These are phyloP conservation scores for Teratosphaeria zuluensis DNA, from an alignment of 2,329 filamentous ascomycete species.

Conservation along the genomic window DNA sequence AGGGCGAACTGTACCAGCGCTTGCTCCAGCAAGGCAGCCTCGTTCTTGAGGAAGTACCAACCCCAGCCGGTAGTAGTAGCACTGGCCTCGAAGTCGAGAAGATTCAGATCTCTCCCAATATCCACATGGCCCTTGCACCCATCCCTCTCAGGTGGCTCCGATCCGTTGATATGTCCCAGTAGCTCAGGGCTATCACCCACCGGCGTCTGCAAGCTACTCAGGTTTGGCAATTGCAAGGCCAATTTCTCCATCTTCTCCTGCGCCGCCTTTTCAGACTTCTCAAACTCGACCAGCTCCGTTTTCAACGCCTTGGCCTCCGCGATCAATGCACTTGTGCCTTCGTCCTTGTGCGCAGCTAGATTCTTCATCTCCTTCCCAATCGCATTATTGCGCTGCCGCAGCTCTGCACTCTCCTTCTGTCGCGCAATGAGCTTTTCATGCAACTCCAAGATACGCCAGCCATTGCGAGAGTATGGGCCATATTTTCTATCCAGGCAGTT, in stretches of 20 bases:
- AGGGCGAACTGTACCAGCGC: conserved; percentile 83
- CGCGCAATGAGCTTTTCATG: conserved; percentile 38
- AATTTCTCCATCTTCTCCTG: conserved; percentile 60
- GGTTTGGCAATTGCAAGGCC: conserved; percentile 73
- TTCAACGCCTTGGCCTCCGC: conserved; percentile 58
- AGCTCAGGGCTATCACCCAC: conserved; percentile 55
- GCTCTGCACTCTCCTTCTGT: conserved; percentile 49
- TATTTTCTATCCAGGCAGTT: conserved; percentile 88
- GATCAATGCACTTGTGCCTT: conserved; percentile 37
- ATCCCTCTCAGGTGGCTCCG: conserved; percentile 20
- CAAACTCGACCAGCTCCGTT: conserved; percentile 48
- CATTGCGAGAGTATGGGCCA: conserved; percentile 41
- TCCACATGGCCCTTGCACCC: conserved; percentile 44
- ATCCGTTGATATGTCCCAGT: conserved; percentile 69
- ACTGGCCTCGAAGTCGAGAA: conserved; percentile 82
- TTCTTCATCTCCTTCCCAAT: conserved; percentile 43
- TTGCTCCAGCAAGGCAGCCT: conserved; percentile 88
- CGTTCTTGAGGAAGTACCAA: conserved; percentile 93
- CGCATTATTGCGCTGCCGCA: conserved; percentile 58
- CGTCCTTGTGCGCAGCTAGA: conserved; percentile 28
- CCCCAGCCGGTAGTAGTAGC: conserved; percentile 86
- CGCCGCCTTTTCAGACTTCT: conserved; percentile 51
- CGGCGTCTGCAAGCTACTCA: conserved; percentile 70
- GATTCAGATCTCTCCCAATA: conserved; percentile 73
- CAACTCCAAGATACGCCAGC: conserved; percentile 44